Evolutionary conservation across 2,329 filamentous ascomycete genomes (phyloP).

Genomic region (Aureobasidium melanogenum): DNA sequence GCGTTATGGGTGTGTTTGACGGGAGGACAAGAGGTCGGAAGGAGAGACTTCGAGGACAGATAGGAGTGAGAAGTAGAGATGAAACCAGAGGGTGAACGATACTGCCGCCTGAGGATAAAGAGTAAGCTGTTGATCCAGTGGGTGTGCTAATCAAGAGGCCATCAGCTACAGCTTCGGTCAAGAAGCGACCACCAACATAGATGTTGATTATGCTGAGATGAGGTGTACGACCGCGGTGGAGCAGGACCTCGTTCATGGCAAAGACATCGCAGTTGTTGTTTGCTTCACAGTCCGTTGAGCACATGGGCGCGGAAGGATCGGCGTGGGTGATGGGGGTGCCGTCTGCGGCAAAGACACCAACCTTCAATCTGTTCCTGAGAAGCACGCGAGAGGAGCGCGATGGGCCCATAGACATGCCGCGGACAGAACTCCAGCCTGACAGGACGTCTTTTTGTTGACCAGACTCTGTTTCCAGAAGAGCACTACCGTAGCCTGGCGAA

Average conservation of each 20-base stretch:
- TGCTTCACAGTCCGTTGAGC: neutral
- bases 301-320: constrained; percentile 14
- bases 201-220: constrained; percentile 90
- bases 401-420: constrained; percentile 72
- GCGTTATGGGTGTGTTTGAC: constrained; percentile 70
- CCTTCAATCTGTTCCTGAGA: constrained; percentile 76
- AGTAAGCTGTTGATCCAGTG: constrained; percentile 92
- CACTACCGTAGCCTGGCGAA: constrained; percentile 36
- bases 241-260: constrained; percentile 90
- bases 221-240: constrained; percentile 82
- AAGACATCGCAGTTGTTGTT: constrained; percentile 45
- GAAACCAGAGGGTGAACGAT: constrained; percentile 92
- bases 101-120: constrained; percentile 80
- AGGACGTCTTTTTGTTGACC: constrained; percentile 15
- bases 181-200: constrained; percentile 75
- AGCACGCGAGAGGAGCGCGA: constrained; percentile 70
- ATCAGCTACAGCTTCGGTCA: constrained; percentile 91
- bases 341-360: constrained; percentile 68
- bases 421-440: constrained; percentile 61
- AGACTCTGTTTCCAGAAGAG: constrained; percentile 5
- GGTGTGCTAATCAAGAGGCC: constrained; percentile 91
- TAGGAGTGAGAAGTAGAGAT: constrained; percentile 81
- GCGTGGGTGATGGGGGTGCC: constrained; percentile 40
- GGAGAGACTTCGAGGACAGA: constrained; percentile 83
- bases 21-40: constrained; percentile 89